Evolutionary conservation across 2,329 filamentous ascomycete genomes (phyloP), one percentile per base, ranked within the genome.

Genomic region (Fusarium penzigii): DNA sequence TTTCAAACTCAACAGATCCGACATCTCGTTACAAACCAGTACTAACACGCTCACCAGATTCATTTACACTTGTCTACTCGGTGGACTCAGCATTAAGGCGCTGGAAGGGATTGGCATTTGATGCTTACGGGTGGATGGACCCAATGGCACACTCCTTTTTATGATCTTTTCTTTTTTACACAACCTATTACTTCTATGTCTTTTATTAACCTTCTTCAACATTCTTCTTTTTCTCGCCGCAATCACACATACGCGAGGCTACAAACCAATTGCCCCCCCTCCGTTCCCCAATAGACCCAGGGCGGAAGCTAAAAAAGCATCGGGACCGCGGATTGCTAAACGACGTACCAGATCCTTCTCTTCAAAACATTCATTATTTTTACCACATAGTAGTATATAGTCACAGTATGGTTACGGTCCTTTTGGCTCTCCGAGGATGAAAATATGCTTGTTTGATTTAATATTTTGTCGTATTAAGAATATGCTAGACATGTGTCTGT

Each of bases 321-420:
- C 49, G 20, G 41, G 36, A 49, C 20, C 7, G 11, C 39, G n/a
- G n/a, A 16, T 39, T 40, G 39, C n/a, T 40, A 6, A 5, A 7
- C 13, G 39, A 16, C n/a, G 39, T n/a, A n/a, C 39, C 17, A 55
- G 45, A 56, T 36, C 17, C 34, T 58, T 42, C 55, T 56, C 45
- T 58, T 58, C 56, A 2, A 56, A 17, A 58, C 56, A 47, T 43
- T 58, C 56, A 5, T 58, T 58, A n/a, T n/a, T n/a, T n/a, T n/a
- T n/a, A n/a, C n/a, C 12, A 47, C 9, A 58, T 56, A 58, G 56
- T 49, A 46, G 42, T 45, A 58, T 49, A 52, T 58, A 56, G 55
- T 34, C 43, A 55, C 52, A 17, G 38, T 34, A 29, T 41, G 29
- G 10, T 16, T 10, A 50, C 49, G 48, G 46, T 38, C 29, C 56